Evolutionary conservation across 352 stramenopile genomes (phyloP).

Genomic region (Globisporangium cystogenes): DNA sequence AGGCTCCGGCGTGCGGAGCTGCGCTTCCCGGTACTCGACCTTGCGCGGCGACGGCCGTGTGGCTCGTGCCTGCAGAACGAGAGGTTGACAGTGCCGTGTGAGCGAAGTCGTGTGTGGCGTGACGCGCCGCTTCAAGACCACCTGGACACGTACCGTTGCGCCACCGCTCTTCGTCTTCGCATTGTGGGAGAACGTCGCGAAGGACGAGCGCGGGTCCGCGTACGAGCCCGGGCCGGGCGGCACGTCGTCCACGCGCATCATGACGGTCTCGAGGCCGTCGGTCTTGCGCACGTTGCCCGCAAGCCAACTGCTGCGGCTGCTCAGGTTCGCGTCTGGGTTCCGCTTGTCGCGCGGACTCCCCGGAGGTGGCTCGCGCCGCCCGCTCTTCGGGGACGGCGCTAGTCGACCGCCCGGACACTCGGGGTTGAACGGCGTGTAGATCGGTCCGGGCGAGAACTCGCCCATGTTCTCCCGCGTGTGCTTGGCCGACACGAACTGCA

Average conservation of each 20-base stretch:
- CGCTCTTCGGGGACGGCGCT: slow-evolving; percentile 39
- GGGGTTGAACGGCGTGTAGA: slow-evolving; percentile 72
- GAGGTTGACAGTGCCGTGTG: too few relatives aligned
- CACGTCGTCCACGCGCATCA: slow-evolving; percentile 68
- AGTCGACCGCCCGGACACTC: slow-evolving; percentile 59
- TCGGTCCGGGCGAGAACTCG: slow-evolving; percentile 80
- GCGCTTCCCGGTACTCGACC: slow-evolving; percentile 11
- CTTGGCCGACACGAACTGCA: slow-evolving; percentile 71
- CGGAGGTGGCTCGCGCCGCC: slow-evolving; percentile 27
- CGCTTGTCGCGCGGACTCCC: slow-evolving; percentile 37
- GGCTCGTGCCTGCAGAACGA: slow-evolving; percentile 11
- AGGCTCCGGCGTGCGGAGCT: slow-evolving; percentile 11
- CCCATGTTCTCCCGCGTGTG: slow-evolving; percentile 83
- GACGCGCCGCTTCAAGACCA: neutral
- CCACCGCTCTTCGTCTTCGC: slow-evolving; percentile 29
- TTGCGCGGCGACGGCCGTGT: slow-evolving; percentile 16
- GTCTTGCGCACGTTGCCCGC: slow-evolving; percentile 70
- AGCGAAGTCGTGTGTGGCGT: too few relatives aligned
- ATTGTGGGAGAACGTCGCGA: slow-evolving; percentile 72
- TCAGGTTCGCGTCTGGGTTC: slow-evolving; percentile 72
- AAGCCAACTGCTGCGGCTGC: slow-evolving; percentile 76
- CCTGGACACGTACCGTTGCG: neutral
- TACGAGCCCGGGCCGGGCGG: slow-evolving; percentile 68
- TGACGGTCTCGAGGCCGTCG: slow-evolving; percentile 64
- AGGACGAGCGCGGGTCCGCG: slow-evolving; percentile 60